Percentiles rank a stretch among this genome's conserved stretches.
These are phyloP conservation scores for Neofusicoccum parvum DNA, from an alignment of 2,329 filamentous ascomycete genomes.

Conservation along the genomic window DNA sequence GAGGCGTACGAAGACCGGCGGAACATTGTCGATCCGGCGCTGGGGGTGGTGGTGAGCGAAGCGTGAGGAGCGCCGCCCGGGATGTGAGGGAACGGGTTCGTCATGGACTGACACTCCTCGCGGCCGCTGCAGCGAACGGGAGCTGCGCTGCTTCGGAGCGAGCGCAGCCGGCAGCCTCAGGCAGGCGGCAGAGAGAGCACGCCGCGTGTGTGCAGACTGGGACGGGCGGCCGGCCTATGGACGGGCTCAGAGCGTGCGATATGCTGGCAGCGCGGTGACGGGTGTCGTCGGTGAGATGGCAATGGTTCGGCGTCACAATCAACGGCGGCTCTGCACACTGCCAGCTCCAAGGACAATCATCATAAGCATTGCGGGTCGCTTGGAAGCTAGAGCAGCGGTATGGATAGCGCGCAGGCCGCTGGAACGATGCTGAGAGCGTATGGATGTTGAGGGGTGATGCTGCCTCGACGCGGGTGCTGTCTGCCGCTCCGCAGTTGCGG, in stretches of 20 bases:
- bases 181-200: not conserved
- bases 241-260: constrained; percentile 16
- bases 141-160: constrained; percentile 1
- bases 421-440: constrained; percentile 13
- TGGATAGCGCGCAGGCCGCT: constrained; percentile 9
- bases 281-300: constrained; percentile 18
- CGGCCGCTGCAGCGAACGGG: constrained; percentile 8
- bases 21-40: constrained; percentile 27
- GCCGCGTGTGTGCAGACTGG: not conserved
- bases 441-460: constrained; percentile 16
- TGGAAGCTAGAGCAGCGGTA: not conserved
- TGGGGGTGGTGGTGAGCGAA: constrained; percentile 17
- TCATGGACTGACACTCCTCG: constrained; percentile 19
- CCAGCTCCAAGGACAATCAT: constrained; percentile 21
- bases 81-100: constrained; percentile 11
- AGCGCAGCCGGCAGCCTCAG: not conserved
- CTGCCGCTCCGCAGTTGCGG: constrained; percentile 19
- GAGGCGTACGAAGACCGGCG: constrained; percentile 65
- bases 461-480: constrained; percentile 9
- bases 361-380: constrained; percentile 20
- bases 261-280: constrained; percentile 19
- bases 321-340: constrained; percentile 22
- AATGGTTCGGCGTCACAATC: constrained; percentile 16
- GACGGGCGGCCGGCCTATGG: constrained; percentile 3
- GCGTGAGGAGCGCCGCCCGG: constrained; percentile 12